Percentiles rank a stretch among this genome's conserved stretches.
phyloP scores from a whole-genome alignment of 495 filamentous ascomycete species.

The Aspergillus ellipticus region DNA sequence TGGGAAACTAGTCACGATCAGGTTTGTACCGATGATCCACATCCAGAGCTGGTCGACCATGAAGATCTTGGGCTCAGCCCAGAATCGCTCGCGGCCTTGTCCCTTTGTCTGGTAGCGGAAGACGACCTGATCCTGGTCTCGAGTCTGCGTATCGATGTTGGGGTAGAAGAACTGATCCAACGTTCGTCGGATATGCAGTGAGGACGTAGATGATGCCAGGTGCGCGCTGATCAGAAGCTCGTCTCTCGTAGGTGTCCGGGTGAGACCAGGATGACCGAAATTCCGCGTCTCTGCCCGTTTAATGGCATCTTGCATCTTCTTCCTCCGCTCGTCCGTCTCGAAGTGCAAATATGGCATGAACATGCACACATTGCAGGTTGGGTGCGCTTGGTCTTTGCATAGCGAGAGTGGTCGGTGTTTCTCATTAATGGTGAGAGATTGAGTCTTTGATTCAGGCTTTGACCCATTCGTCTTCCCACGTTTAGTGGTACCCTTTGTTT shows the following conservation, averaged over 20 bases:
- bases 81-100: conserved; percentile 25
- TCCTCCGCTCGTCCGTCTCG: conserved; percentile 54
- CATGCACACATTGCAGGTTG: conserved; percentile 49
- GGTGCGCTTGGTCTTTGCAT: conserved; percentile 28
- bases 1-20: conserved; percentile 65
- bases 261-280: conserved; percentile 22
- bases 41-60: conserved; percentile 78
- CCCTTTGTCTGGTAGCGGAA: conserved; percentile 55
- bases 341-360: conserved; percentile 72
- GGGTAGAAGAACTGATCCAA: conserved; percentile 72
- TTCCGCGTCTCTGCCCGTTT: conserved; percentile 38
- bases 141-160: conserved; percentile 61
- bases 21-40: conserved; percentile 62
- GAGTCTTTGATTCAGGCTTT: conserved; percentile 38
- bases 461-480: conserved; percentile 36
- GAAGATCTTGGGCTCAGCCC: conserved; percentile 60
- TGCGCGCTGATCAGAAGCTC: conserved; percentile 64
- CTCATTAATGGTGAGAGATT: conserved; percentile 21
- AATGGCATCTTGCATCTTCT: conserved; percentile 59
- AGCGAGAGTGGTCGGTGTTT: conserved; percentile 24
- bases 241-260: conserved; percentile 43
- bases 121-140: conserved; percentile 68
- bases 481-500: conserved; percentile 35
- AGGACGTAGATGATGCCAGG: conserved; percentile 49
- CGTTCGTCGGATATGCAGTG: conserved; percentile 63